Evolutionary conservation across 805 yeast species (phyloP).

Genomic region (Lipomyces sp.): DNA sequence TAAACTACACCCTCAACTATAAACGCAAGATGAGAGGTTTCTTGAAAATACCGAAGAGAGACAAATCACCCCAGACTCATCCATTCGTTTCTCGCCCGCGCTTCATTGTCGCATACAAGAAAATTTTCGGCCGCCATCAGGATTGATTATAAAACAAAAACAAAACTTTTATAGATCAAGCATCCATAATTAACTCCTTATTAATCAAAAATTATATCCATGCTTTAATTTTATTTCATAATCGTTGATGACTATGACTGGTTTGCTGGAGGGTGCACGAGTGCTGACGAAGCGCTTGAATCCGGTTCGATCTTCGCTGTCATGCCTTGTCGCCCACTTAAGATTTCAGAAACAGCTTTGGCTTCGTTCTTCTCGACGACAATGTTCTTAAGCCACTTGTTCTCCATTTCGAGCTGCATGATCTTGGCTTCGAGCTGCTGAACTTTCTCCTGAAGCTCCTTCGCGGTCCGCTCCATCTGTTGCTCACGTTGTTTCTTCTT

Average conservation of each 20-base stretch:
- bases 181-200: constrained; percentile 1
- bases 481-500: constrained; percentile 92
- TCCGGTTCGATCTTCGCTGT: constrained; percentile 12
- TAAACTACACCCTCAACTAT: background rate
- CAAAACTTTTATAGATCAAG: background rate
- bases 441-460: constrained; percentile 72
- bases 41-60: background rate
- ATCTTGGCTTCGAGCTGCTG: constrained; percentile 70
- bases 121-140: background rate
- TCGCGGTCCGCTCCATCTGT: constrained; percentile 79
- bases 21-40: background rate
- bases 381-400: constrained; percentile 77
- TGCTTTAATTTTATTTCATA: background rate
- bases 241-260: background rate
- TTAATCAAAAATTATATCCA: background rate
- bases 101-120: background rate
- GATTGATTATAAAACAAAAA: background rate
- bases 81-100: background rate
- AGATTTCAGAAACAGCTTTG: constrained; percentile 26
- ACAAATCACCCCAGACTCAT: background rate
- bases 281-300: background rate
- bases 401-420: constrained; percentile 90
- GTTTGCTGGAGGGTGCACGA: background rate
- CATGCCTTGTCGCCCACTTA: constrained; percentile 11
- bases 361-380: constrained; percentile 72